Percentiles rank a stretch among this genome's conserved stretches.
Evolutionary conservation across 257 asterid genomes (phyloP).

Genomic region (Misopates orontium): DNA sequence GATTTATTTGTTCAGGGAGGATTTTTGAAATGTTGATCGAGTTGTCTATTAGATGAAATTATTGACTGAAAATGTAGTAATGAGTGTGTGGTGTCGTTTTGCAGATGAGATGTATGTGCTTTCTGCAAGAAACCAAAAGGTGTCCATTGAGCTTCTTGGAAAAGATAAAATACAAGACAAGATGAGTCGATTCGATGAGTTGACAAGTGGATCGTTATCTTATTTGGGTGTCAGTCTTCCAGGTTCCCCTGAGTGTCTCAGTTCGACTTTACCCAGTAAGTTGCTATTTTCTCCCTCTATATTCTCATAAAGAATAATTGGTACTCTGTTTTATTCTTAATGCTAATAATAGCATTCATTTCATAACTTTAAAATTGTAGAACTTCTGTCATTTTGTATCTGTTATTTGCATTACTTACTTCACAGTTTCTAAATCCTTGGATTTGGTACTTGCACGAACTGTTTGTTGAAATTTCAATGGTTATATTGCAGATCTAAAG

Average conservation of each 20-base stretch:
- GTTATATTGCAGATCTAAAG: slow-evolving; percentile 66
- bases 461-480: slow-evolving; percentile 26
- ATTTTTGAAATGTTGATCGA: neutral
- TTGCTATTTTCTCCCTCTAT: slow-evolving; percentile 20
- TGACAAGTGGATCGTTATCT: slow-evolving; percentile 75
- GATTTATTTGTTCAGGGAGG: slow-evolving; percentile 11
- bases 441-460: neutral
- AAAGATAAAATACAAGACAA: slow-evolving; percentile 79
- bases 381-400: neutral
- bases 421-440: neutral
- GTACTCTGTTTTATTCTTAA: slow-evolving; percentile 2
- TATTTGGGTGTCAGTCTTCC: slow-evolving; percentile 72
- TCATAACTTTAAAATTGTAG: neutral
- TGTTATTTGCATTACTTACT: slow-evolving; percentile 12
- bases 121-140: slow-evolving; percentile 80
- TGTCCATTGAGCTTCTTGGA: slow-evolving; percentile 82
- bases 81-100: slow-evolving; percentile 23
- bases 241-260: slow-evolving; percentile 49
- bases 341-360: slow-evolving; percentile 8
- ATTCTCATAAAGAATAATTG: neutral
- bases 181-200: slow-evolving; percentile 76
- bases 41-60: slow-evolving; percentile 16
- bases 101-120: slow-evolving; percentile 98
- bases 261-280: slow-evolving; percentile 78
- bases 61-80: slow-evolving; percentile 10